A percentile compares a stretch with the other conserved stretches of the same genome.
Conservation (phyloP, 805 yeast genomes). For the Lachancea fermentati region DNA sequence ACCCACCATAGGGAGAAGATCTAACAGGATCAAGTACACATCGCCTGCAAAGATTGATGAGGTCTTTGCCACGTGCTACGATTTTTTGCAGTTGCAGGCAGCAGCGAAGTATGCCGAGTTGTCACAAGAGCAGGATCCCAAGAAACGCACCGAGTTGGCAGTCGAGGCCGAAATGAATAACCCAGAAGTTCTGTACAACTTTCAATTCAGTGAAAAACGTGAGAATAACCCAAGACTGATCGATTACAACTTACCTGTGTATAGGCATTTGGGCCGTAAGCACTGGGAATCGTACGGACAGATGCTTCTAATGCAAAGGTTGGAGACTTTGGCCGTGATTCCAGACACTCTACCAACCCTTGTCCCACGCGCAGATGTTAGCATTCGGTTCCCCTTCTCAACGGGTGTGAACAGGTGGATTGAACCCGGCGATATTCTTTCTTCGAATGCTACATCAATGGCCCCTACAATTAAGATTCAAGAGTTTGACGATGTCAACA, state of each 20-base stretch:
- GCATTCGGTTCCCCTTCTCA: conserved; percentile 68
- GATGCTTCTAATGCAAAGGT: conserved; percentile 85
- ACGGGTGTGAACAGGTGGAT: conserved; percentile 60
- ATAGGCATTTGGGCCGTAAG: conserved; percentile 57
- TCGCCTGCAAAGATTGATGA: conserved; percentile 68
- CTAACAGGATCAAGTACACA: conserved; percentile 47
- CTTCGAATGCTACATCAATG: conserved; percentile 64
- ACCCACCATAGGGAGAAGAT: conserved; percentile 40
- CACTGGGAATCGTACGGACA: conserved; percentile 68
- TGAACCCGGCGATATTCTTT: conserved; percentile 70
- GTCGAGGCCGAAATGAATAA: conserved; percentile 65
- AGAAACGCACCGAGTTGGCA: conserved; percentile 32
- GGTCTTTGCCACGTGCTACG: conserved; percentile 65
- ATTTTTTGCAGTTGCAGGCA: conserved; percentile 46
- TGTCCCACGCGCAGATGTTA: conserved; percentile 71
- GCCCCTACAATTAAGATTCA: conserved; percentile 77
- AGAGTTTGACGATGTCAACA: conserved; percentile 51
- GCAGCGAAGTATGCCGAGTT: conserved; percentile 34
- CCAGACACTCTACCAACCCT: conserved; percentile 94
- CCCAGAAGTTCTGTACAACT: conserved; percentile 80
- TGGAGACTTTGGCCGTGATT: conserved; percentile 76
- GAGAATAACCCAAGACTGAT: conserved; percentile 39
- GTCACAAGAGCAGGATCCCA: conserved; percentile 18
- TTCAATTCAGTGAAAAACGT: conserved; percentile 38
- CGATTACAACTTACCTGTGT: conserved; percentile 76